Percentiles rank a stretch among this genome's conserved stretches.
Evolutionary conservation across 2,329 filamentous ascomycete species (phyloP).

Genomic region (Bipolaris sorokiniana): DNA sequence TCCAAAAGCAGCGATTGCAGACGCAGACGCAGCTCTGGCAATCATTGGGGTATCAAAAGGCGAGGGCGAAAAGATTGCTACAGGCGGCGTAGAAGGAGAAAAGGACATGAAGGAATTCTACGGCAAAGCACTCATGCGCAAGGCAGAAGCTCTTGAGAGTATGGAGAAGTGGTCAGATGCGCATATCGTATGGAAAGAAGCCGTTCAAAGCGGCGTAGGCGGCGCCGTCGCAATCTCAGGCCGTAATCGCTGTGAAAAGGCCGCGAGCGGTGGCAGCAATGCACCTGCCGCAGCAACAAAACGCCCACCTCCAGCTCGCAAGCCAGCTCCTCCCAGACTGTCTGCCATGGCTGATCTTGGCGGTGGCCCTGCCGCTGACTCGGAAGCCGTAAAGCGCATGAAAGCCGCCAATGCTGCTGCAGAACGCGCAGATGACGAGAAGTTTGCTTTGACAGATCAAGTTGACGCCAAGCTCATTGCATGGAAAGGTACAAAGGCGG

Average conservation of each 20-base stretch:
- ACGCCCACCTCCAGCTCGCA: slow-evolving; percentile 36
- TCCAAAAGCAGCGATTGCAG: slow-evolving; percentile 82
- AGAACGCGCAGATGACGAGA: slow-evolving; percentile 88
- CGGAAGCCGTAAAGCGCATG: slow-evolving; percentile 80
- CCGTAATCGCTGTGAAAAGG: slow-evolving; percentile 86
- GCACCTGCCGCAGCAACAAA: slow-evolving; percentile 27
- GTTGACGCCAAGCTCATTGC: slow-evolving; percentile 79
- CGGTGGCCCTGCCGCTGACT: slow-evolving; percentile 55
- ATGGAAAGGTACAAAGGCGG: slow-evolving; percentile 91
- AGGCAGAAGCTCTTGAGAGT: slow-evolving; percentile 93
- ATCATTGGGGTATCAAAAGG: slow-evolving; percentile 82
- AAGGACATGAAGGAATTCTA: slow-evolving; percentile 94
- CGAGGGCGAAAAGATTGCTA: slow-evolving; percentile 77
- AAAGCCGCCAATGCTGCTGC: slow-evolving; percentile 85
- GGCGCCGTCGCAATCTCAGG: slow-evolving; percentile 83
- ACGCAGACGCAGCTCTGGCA: slow-evolving; percentile 79
- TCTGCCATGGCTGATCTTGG: slow-evolving; percentile 54
- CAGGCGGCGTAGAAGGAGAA: slow-evolving; percentile 63
- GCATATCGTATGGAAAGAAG: slow-evolving; percentile 76
- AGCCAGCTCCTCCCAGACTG: slow-evolving; percentile 39
- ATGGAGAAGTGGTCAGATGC: slow-evolving; percentile 94
- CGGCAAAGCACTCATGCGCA: slow-evolving; percentile 90
- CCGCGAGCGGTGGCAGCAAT: slow-evolving; percentile 57
- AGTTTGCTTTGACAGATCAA: slow-evolving; percentile 83
- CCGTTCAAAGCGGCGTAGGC: slow-evolving; percentile 85